Base-by-base conservation (phyloP, 257 asterid species). In the Forsythia suspensa region DNA sequence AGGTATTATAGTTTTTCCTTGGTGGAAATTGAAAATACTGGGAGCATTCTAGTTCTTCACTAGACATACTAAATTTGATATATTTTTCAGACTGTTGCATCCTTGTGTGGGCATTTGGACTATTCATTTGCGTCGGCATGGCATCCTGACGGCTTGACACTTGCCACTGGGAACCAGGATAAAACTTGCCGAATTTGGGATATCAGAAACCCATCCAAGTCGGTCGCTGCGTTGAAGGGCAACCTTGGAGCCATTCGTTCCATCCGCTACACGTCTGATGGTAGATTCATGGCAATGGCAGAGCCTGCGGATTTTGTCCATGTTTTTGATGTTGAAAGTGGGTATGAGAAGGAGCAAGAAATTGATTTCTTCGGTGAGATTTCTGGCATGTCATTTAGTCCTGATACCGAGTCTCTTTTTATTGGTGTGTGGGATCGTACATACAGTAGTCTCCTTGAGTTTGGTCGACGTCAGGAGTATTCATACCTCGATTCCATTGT, bases 281-380 rank as follows among this genome's bases (percentile, higher is more conserved):
- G 99, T 24, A 81, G 92, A 77, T 95, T 88, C 89, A 84, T 95
- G 96, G 91, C 99, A 5, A 95, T 93, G 97, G 97, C 99, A n/a
- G 99, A 95, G 84, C 97, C 98, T 72, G 99, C 97, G 11, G 99
- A 95, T 81, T 95, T 89, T 55, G 98, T 95, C 80, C 99, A 95
- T 38, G 80, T 95, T 40, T 93, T 91, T 65, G 98, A 93, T 77
- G 96, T 93, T 20, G 66, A 84, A 80, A 85, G 88, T 37, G 97
- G 95, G 61, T 95, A 91, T 9, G 87, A 86, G 75, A 86, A 87
- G 82, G 97, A 93, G 74, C 98, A 95, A 85, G 99, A 93, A 63
- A 87, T 93, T 6, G 97, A 95, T 82, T 95, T 95, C 95, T 93
- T 95, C 73, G 99, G 99, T 61, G 99, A 95, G 90, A 91, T 91